Conservation (phyloP, 225 moss, liverwort and hornwort species). For the Sphagnum contortum region DNA sequence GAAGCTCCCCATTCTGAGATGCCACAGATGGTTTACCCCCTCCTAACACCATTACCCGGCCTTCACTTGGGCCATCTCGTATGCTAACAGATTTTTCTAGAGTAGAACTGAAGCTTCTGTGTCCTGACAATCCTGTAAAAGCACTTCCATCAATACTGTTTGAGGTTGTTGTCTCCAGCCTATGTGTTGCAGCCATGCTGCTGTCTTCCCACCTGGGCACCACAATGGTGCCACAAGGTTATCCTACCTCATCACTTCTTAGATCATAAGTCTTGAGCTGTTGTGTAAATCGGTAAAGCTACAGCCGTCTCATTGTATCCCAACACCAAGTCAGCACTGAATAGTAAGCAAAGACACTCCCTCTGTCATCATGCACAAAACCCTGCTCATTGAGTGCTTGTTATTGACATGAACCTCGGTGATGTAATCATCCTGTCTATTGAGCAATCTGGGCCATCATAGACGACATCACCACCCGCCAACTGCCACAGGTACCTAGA, state of each 20-base stretch:
- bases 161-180: constrained; percentile 40
- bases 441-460: too few relatives aligned
- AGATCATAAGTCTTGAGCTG: too few relatives aligned
- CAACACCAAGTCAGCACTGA: too few relatives aligned
- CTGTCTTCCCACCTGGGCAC: constrained; percentile 40
- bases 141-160: constrained; percentile 36
- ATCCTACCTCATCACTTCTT: constrained; percentile 22
- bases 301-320: neutral
- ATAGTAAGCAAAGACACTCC: too few relatives aligned
- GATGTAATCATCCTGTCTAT: too few relatives aligned
- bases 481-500: too few relatives aligned
- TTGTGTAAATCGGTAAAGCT: too few relatives aligned
- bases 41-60: constrained; percentile 29
- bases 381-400: too few relatives aligned
- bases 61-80: constrained; percentile 28
- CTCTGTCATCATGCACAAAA: too few relatives aligned
- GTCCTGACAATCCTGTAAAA: constrained; percentile 13
- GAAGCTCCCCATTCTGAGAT: constrained; percentile 25
- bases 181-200: constrained; percentile 51
- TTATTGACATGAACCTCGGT: too few relatives aligned
- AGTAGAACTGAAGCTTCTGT: constrained; percentile 35
- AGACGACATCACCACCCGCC: too few relatives aligned
- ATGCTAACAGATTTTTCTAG: constrained; percentile 34
- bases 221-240: constrained; percentile 42
- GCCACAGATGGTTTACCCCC: constrained; percentile 19